Base-by-base conservation (phyloP, 129 eudicot species). In the Tagetes erecta region DNA sequence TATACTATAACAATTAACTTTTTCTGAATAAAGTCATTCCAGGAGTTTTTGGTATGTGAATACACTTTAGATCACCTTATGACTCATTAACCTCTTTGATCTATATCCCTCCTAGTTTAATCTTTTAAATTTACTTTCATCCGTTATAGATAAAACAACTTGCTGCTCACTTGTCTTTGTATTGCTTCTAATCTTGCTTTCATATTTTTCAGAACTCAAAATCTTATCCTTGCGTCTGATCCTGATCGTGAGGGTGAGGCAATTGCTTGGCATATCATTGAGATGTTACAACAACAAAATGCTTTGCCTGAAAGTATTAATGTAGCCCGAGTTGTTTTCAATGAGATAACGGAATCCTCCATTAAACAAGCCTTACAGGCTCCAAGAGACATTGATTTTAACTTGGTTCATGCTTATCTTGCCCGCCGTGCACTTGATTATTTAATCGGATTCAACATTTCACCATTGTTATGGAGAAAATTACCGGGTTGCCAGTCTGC, bases 191-290 rank as follows among this genome's bases (percentile, higher is more conserved):
- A 78, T 44, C 8, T 71, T 67, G 35, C 42, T 31, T 39, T 62
- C 60, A 75, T 88, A 40, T 60, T 67, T 73, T n/a, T 72, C 91
- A 93, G 97, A 51, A 90, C 93, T 34, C 70, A 94, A 67, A 88
- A 94, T 90, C 91, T 94, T 63, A 88, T 94, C 83, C 98, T 94
- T 59, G 98, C 98, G 55, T 94, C 97, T 33, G 97, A 94, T 77
- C 98, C 98, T 37, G 97, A 94, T 78, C 93, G 98, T 0, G 98
- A 94, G 77, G 97, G 98, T 51, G 98, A 94, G 86, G 98, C 98
- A 4, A 90, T 94, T 71, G 97, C 98, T 52, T 94, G 98, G 98
- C 98, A 94, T 81, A 90, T 90, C 33, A 70, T 88, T n/a, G 98
- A 94, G 85, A 90, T 94, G 98, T 55, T 94, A 67, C 85, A 80